Percentiles rank a stretch among this genome's conserved stretches.
phyloP scores from a whole-genome alignment of 2,329 filamentous ascomycete genomes.

The Alternaria tenuissima region DNA sequence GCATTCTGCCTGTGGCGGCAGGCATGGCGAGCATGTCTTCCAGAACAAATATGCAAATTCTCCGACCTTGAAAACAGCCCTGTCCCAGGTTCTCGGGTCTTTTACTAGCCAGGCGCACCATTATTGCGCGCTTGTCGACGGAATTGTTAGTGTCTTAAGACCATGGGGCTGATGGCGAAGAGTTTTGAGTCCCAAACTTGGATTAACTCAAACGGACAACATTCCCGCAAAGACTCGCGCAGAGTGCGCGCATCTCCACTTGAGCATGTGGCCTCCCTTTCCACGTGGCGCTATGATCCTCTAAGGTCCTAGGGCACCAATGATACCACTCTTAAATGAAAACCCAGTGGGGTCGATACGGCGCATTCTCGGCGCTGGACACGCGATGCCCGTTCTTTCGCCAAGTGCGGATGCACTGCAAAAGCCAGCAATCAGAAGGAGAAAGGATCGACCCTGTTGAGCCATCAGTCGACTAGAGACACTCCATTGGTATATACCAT shows the following conservation, averaged over 20 bases:
- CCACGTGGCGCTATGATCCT: constrained; percentile 8
- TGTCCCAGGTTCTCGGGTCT: not conserved
- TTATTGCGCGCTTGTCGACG: not conserved
- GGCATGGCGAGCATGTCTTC: not conserved
- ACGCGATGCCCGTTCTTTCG: not conserved
- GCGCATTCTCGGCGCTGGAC: constrained; percentile 1
- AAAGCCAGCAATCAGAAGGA: constrained; percentile 7
- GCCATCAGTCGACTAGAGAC: not conserved
- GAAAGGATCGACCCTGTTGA: constrained; percentile 13
- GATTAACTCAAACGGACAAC: not conserved
- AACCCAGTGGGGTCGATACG: constrained; percentile 3
- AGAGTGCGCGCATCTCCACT: constrained; percentile 6
- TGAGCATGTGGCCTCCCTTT: constrained; percentile 1
- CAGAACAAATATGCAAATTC: not conserved
- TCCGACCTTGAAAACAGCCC: not conserved
- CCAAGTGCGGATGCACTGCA: constrained; percentile 2
- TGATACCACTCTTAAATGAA: not conserved
- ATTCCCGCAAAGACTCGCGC: not conserved
- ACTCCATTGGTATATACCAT: constrained; percentile 20
- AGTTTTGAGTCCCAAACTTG: not conserved
- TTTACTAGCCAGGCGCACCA: not conserved
- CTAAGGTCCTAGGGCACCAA: constrained; percentile 4
- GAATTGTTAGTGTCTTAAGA: not conserved
- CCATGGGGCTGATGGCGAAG: not conserved
- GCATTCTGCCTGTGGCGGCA: not conserved